These are phyloP conservation scores for Xylaria sp. DNA, from an alignment of 2,329 filamentous ascomycete genomes.

Conservation along the genomic window DNA sequence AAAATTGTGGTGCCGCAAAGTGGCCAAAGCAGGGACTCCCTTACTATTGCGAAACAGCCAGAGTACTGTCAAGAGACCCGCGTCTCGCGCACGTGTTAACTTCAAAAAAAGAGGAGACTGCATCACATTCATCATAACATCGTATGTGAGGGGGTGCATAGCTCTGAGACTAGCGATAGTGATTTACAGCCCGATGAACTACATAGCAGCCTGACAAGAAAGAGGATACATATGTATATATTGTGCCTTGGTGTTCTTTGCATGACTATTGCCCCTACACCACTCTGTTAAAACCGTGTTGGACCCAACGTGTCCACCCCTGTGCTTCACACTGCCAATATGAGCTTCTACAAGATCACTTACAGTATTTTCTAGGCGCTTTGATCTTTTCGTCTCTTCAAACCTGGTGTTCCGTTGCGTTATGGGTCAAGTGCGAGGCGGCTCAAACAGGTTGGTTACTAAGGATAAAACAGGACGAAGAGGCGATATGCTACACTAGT, in stretches of 20 bases:
- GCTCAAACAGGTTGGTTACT: background rate
- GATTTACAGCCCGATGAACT: constrained; percentile 24
- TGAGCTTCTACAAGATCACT: constrained; percentile 24
- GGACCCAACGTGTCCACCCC: constrained; percentile 16
- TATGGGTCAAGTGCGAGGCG: constrained; percentile 17
- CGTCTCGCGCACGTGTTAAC: constrained; percentile 25
- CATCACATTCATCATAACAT: constrained; percentile 14
- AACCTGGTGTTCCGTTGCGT: constrained; percentile 9
- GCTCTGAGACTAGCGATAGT: constrained; percentile 1
- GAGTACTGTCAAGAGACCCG: constrained; percentile 15
- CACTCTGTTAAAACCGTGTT: constrained; percentile 1
- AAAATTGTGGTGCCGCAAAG: constrained; percentile 9
- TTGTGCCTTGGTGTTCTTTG: constrained; percentile 11
- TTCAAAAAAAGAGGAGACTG: constrained; percentile 17
- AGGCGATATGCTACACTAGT: constrained; percentile 4
- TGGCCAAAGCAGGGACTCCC: constrained; percentile 25
- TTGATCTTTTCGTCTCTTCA: constrained; percentile 3
- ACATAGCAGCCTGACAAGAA: constrained; percentile 23
- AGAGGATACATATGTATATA: constrained; percentile 5
- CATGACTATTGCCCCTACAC: constrained; percentile 26
- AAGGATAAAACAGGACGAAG: constrained; percentile 1
- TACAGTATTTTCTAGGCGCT: constrained; percentile 8
- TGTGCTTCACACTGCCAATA: background rate
- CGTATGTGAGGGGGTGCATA: constrained; percentile 6
- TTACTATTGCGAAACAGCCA: constrained; percentile 27